Conservation (phyloP, 768 basidiomycete genomes). For the Podaxis sp. region DNA sequence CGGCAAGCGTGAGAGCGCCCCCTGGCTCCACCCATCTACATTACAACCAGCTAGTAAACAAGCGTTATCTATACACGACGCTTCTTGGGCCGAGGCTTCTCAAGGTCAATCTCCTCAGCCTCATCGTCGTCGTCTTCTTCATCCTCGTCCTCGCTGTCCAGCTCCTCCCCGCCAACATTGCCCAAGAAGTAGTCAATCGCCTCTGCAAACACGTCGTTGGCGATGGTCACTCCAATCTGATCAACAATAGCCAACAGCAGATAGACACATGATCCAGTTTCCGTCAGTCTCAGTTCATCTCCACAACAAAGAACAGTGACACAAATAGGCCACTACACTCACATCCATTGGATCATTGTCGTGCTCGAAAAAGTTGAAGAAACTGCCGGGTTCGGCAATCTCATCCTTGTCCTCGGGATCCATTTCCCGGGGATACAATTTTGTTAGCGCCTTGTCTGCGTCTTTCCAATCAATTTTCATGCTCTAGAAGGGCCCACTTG, state of each 20-base stretch:
- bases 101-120: constrained; percentile 85
- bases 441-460: constrained; percentile 71
- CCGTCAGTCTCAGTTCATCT: neutral
- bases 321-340: constrained; percentile 25
- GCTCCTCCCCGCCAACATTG: constrained; percentile 54
- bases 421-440: constrained; percentile 67
- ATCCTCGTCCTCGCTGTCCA: constrained; percentile 66
- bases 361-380: constrained; percentile 86
- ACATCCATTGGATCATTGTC: constrained; percentile 69
- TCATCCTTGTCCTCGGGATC: constrained; percentile 64
- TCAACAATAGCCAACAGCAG: constrained; percentile 1
- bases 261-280: neutral
- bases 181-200: constrained; percentile 84
- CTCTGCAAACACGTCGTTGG: constrained; percentile 77
- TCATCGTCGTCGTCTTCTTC: constrained; percentile 72
- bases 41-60: neutral
- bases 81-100: constrained; percentile 79
- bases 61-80: constrained; percentile 49
- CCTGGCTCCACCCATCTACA: neutral
- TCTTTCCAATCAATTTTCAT: constrained; percentile 83
- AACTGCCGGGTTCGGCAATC: constrained; percentile 70
- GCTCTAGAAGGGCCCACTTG: constrained; percentile 36
- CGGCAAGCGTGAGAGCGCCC: constrained; percentile 4
- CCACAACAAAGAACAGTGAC: neutral
- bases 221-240: constrained; percentile 72